Conservation (phyloP, 169 alveolate species). For the Eimeria tenella region DNA sequence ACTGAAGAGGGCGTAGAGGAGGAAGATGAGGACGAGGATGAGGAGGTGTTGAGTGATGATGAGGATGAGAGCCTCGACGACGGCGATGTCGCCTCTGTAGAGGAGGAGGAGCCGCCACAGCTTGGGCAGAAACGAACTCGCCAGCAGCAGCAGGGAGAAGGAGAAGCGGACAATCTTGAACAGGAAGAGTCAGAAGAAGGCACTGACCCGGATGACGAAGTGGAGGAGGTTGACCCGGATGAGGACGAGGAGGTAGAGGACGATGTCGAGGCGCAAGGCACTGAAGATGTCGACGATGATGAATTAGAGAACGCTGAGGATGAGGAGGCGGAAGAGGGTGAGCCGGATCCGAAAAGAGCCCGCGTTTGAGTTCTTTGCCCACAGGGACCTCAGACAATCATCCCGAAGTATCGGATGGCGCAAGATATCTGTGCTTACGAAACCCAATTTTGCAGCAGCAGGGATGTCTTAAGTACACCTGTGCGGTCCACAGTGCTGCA, state of each 20-base stretch:
- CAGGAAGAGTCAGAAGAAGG: conserved; percentile 14
- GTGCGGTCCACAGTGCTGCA: not conserved
- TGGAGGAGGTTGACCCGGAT: conserved; percentile 43
- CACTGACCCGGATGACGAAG: conserved; percentile 50
- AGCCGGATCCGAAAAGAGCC: conserved; percentile 42
- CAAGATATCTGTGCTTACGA: not conserved
- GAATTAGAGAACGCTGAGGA: conserved; percentile 30
- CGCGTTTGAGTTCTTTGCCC: conserved; percentile 7
- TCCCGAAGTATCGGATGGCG: not conserved
- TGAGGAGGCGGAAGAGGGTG: conserved; percentile 4
- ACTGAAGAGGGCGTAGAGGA: conserved; percentile 53
- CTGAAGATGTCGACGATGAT: conserved; percentile 35
- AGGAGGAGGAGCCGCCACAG: not conserved
- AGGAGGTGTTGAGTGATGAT: conserved; percentile 7
- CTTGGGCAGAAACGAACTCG: not conserved
- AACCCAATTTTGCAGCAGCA: not conserved
- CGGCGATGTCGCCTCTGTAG: not conserved
- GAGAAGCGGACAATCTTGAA: not conserved
- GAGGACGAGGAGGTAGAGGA: conserved; percentile 25
- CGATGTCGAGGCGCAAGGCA: conserved; percentile 8
- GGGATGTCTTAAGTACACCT: not conserved
- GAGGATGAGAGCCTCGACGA: conserved; percentile 19
- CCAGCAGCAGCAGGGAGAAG: conserved; percentile 13
- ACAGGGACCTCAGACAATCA: not conserved
- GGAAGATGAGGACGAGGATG: conserved; percentile 39